Evolutionary conservation across 2,329 filamentous ascomycete genomes (phyloP), one percentile per base, ranked within the genome.

Genomic region (Botryotinia globosa): DNA sequence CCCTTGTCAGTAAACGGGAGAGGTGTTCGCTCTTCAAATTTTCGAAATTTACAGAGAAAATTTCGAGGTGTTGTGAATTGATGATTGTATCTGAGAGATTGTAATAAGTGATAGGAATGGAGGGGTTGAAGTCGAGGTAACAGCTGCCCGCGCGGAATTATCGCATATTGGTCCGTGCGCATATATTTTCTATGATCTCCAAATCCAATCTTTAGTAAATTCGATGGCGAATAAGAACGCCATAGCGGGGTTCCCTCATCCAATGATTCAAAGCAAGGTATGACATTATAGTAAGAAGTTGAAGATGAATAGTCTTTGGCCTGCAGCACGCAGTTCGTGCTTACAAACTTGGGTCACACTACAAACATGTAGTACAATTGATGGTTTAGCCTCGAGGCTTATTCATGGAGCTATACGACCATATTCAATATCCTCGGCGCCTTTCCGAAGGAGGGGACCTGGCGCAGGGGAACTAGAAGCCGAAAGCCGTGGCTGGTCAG

Each of bases 261-360:
- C 65, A 56, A 68, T 68, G 34, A 44, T 58, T 44, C n/a, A 37
- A 42, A 58, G 3, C 20, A 20, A 44, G 63, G 45, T 72, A 76
- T 78, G 74, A 71, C 61, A 70, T 73, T 42, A 70, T 75, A 77
- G 37, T 22, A 71, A 59, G 59, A 39, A 59, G 20, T 37, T 22
- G 25, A 77, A 74, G 29, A 80, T 79, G 78, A 79, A 76, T 70
- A 74, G 73, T 65, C 73, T 78, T 42, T 77, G 76, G 74, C 77
- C 75, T 44, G 72, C 74, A 58, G 66, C 75, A 39, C 76, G 78
- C 67, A 62, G 76, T 62, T 76, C 76, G 63, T 77, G 77, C 74
- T 70, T 77, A 37, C 74, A 74, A 45, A 61, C 73, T 74, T 73
- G 75, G 68, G 71, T 76, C 69, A 73, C 77, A n/a, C 72, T 74